These are phyloP conservation scores for Rhynchosporium agropyri DNA, from an alignment of 2,329 filamentous ascomycete genomes.

Conservation along the genomic window DNA sequence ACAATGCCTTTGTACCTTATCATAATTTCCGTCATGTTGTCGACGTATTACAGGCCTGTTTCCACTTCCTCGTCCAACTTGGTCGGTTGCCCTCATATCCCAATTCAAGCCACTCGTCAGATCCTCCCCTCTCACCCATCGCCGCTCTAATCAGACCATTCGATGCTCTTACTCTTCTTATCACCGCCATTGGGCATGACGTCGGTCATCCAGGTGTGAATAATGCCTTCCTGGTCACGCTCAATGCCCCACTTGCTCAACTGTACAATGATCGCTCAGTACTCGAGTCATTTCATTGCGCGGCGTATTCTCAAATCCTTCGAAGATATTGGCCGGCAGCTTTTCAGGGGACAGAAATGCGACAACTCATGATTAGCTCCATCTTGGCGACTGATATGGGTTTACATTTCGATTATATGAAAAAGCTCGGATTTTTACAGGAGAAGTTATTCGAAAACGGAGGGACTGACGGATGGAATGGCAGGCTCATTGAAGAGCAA, in stretches of 20 bases:
- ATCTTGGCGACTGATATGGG: conserved; percentile 98
- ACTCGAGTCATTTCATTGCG: conserved; percentile 95
- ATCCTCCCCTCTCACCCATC: conserved; percentile 58
- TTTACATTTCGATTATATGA: conserved; percentile 96
- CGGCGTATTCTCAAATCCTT: conserved; percentile 93
- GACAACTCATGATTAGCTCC: conserved; percentile 93
- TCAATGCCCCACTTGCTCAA: conserved; percentile 91
- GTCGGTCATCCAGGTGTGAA: conserved; percentile 98
- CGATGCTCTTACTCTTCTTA: conserved; percentile 83
- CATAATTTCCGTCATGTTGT: conserved; percentile 98
- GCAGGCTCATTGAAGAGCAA: conserved; percentile 73
- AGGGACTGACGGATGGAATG: conserved; percentile 73
- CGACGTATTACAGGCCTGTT: conserved; percentile 91
- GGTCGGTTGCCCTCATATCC: conserved; percentile 74
- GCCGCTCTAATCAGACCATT: conserved; percentile 79
- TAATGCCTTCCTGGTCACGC: conserved; percentile 90
- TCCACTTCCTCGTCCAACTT: conserved; percentile 83
- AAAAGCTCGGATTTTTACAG: conserved; percentile 78
- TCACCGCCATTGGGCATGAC: conserved; percentile 97
- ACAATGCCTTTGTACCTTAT: conserved; percentile 94
- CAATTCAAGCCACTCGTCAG: conserved; percentile 26
- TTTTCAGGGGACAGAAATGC: conserved; percentile 77
- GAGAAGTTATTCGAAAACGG: conserved; percentile 71
- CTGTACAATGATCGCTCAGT: conserved; percentile 97
- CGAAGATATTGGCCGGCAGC: conserved; percentile 87